Conservation (phyloP, 2,329 filamentous ascomycete species). For the Aspergillus floridensis region DNA sequence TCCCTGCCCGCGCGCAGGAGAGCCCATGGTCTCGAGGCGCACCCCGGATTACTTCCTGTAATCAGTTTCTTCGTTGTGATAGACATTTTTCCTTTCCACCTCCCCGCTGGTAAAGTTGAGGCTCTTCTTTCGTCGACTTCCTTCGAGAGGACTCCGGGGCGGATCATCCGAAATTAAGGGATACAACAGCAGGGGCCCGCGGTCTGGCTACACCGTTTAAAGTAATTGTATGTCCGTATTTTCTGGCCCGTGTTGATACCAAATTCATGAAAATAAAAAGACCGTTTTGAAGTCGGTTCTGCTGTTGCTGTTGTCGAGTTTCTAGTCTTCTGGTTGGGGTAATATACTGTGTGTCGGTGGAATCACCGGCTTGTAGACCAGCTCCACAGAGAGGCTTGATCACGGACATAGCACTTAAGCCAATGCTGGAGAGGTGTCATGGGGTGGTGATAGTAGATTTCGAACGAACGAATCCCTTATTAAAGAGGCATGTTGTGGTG, state of each 20-base stretch:
- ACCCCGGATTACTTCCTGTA: conserved; percentile 99
- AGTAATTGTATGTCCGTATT: conserved; percentile 37
- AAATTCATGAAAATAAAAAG: conserved; percentile 41
- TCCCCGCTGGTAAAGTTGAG: conserved; percentile 21
- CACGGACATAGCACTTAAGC: too few species aligned
- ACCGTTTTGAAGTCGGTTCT: conserved; percentile 18
- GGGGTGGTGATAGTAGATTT: too few species aligned
- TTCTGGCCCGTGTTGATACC: conserved; percentile 40
- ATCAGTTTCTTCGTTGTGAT: conserved; percentile 32
- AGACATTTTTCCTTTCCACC: conserved; percentile 28
- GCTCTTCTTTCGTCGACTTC: conserved; percentile 13
- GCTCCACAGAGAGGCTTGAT: too few species aligned
- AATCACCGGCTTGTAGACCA: too few species aligned
- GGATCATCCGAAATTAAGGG: conserved; percentile 22
- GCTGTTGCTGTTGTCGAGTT: neutral
- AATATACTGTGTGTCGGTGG: too few species aligned
- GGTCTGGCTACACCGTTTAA: conserved; percentile 16
- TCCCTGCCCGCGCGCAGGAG: conserved; percentile 92
- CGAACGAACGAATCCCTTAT: too few species aligned
- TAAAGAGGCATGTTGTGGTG: too few species aligned
- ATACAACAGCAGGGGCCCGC: conserved; percentile 27
- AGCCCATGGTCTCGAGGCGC: conserved; percentile 96
- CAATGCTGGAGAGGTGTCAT: too few species aligned
- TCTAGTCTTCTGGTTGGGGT: too few species aligned
- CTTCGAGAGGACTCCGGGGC: conserved; percentile 29